Base-by-base conservation (phyloP, 305 asterid species). In the Rubia peregrina region DNA sequence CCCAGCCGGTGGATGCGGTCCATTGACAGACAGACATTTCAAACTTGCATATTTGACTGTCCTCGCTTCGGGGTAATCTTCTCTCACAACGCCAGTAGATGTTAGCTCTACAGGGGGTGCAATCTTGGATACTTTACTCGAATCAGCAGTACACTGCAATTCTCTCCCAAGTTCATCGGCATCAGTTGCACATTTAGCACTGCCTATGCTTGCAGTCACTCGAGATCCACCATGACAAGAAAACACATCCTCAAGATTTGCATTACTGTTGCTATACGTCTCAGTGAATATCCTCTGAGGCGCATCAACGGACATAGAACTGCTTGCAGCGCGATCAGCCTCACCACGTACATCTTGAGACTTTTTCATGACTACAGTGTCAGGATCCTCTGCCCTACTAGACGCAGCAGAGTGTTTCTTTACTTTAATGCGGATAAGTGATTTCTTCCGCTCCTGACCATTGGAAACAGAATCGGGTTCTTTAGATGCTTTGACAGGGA, bases 131-230 rank as follows among this genome's bases (percentile, higher is more conserved):
- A 84, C 88, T 80, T 80, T 89, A 83, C 96, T 88, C 21, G 99
- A 94, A 78, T 94, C 99, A 75, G 99, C 97, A 16, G 96, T 94
- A 66, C 97, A 94, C 69, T 91, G 96, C 17, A 94, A 85, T 70
- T 92, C 97, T 83, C 81, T 88, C 62, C 74, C 79, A 19, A 86
- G 85, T 21, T 86, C 93, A 48, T 89, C 89, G 57, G 82, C 90
- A 21, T 86, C 89, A 8, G 72, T 40, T 36, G 88, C 80, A 61
- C 89, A 89, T 78, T 89, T 90, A 69, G 85, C 95, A 76, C 96
- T 85, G 78, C 95, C 97, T 67, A 90, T 93, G 80, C 97, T 93
- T 36, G 96, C 97, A 19, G 96, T 91, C n/a, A 94, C 93, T 75
- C 95, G 83, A 71, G 99, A 94, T 33, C 96, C 97, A 55, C 90